Conservation (phyloP, 352 stramenopile species). For the Globisporangium radiosum region DNA sequence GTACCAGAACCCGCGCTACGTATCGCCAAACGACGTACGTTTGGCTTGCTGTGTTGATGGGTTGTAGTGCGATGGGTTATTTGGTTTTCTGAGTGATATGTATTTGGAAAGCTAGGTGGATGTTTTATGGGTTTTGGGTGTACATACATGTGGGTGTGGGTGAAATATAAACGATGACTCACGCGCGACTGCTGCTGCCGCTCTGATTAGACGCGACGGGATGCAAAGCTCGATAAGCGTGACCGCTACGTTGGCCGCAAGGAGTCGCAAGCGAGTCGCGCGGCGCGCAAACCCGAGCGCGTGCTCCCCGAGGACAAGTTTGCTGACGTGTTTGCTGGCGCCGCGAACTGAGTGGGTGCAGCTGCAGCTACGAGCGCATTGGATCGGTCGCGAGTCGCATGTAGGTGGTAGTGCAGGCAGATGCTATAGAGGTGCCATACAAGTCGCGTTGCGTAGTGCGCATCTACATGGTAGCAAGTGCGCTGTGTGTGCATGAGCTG, state of each 20-base stretch:
- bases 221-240: conserved; percentile 91
- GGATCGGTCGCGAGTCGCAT: background rate
- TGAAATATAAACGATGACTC: background rate
- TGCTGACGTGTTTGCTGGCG: conserved; percentile 74
- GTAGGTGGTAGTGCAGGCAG: too few species aligned
- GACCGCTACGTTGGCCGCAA: conserved; percentile 91
- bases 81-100: too few species aligned
- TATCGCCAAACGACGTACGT: conserved; percentile 93
- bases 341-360: conserved; percentile 20
- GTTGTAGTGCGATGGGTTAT: too few species aligned
- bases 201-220: conserved; percentile 35
- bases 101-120: too few species aligned
- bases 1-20: conserved; percentile 97
- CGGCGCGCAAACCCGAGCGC: conserved; percentile 60
- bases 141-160: too few species aligned
- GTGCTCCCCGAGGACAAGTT: conserved; percentile 78
- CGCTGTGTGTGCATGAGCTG: too few species aligned
- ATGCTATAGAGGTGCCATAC: too few species aligned
- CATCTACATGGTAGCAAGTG: too few species aligned
- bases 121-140: background rate
- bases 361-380: background rate
- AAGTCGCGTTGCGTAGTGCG: too few species aligned
- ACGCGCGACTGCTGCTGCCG: background rate
- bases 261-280: conserved; percentile 71
- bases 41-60: background rate